A percentile compares a stretch with the other conserved stretches of the same genome.
These are phyloP conservation scores for Paramecium pentaurelia DNA, from an alignment of 73 alveolate species.

Conservation along the genomic window DNA sequence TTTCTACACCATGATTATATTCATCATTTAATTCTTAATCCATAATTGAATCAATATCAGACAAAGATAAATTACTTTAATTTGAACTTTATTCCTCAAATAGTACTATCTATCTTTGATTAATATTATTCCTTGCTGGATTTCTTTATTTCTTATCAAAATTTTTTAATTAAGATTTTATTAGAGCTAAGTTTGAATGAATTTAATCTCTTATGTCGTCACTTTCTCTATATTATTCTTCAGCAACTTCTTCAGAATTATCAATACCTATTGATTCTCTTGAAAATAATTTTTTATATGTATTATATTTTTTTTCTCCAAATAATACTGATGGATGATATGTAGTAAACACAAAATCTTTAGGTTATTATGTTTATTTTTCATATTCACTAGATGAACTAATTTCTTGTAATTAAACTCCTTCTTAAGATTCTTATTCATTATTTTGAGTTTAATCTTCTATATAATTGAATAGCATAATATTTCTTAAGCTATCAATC, in stretches of 20 bases:
- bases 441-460: no score
- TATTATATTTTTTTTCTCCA: not conserved
- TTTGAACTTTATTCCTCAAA: not conserved
- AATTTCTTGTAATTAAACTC: not conserved
- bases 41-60: not conserved
- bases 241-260: not conserved
- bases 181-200: not conserved
- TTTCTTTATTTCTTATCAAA: no score
- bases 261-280: not conserved
- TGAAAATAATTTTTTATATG: no score
- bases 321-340: not conserved
- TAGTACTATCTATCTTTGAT: no score
- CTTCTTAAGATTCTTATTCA: not conserved
- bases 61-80: not conserved
- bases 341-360: not conserved
- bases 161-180: not conserved
- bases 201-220: not conserved
- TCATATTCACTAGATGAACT: not conserved
- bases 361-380: no score
- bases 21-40: not conserved
- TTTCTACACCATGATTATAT: not conserved
- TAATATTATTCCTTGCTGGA: not conserved
- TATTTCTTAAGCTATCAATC: not conserved
- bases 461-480: no score
- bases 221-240: not conserved